Base-by-base conservation (phyloP, 2,329 filamentous ascomycete genomes). In the Westerdykella aurantiaca region DNA sequence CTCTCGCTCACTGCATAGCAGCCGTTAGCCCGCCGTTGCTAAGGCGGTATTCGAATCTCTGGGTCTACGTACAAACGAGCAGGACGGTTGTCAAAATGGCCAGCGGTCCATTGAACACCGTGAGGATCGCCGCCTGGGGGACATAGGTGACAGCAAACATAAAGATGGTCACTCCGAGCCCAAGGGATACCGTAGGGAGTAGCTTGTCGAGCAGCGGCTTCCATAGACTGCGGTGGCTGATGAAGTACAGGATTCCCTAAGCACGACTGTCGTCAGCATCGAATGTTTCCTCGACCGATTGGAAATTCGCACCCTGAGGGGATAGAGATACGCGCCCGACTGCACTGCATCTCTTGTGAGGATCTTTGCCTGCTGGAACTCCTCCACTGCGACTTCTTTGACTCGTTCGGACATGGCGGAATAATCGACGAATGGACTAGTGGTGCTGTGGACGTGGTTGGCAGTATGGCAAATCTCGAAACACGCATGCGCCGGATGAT, bases 101-200 rank as follows among this genome's bases (percentile, higher is more conserved):
- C 4, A 91, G 70, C 0, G 86, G 90, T 0, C 91, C 91, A 52
- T 88, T 91, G 50, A 94, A 86, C 56, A 96, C 82, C 41, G 88
- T 77, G 37, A 95, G 78, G 12, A 95, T 68, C 1, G 88, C 86
- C 18, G 88, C 79, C 72, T 96, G 91, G 0, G 91, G 91, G 7
- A 83, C 62, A 64, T 95, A 96, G 39, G 89, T 86, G 63, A 96
- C 82, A 55, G 85, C 72, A 69, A 97, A 96, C 88, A 96, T 94
- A 66, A 79, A 74, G 10, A 75, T 74, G 1, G 90, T 83, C 37
- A 96, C 82, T 37, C 80, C 78, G 9, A 83, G 67, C 12, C 86
- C 88, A 2, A 95, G 77, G 1, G 78, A 75, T 40, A 94, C 54
- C 22, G 84, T 88, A 2, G 78, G 75, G 2, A 73, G 64, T 31